Evolutionary conservation across 148 eudicot genomes (phyloP).

Genomic region (Talinum fruticosum): DNA sequence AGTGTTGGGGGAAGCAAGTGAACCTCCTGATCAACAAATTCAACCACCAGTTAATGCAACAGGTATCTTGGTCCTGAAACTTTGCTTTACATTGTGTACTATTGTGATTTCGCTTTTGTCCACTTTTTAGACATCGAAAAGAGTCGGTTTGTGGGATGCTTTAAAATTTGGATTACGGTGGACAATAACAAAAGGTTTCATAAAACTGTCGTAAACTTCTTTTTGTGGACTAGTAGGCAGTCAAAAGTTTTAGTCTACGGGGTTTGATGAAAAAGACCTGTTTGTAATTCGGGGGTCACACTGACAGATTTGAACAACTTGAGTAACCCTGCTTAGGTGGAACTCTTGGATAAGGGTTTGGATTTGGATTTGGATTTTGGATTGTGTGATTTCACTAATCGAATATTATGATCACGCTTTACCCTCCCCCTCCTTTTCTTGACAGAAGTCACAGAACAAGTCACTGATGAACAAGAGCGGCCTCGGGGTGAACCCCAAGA

Average conservation of each 20-base stretch:
- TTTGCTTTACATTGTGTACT: not conserved
- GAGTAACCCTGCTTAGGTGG: too few relatives aligned
- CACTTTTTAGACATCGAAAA: not conserved
- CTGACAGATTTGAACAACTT: too few relatives aligned
- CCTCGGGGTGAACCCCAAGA: not conserved
- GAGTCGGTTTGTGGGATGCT: too few relatives aligned
- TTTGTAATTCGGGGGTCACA: too few relatives aligned
- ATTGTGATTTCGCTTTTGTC: not conserved
- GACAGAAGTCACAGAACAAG: not conserved
- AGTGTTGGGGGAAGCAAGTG: not conserved
- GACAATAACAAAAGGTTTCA: not conserved
- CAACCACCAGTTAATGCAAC: not conserved
- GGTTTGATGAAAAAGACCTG: too few relatives aligned
- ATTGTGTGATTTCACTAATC: not conserved
- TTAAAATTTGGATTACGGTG: too few relatives aligned
- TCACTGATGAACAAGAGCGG: not conserved
- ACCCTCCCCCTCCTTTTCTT: not conserved
- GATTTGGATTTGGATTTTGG: too few relatives aligned
- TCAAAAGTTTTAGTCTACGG: not conserved
- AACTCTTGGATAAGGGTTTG: too few relatives aligned
- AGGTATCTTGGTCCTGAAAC: not conserved
- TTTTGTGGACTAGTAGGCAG: not conserved
- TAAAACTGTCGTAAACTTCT: too few relatives aligned
- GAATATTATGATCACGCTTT: not conserved
- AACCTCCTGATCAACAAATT: not conserved